Percentiles rank a stretch among this genome's conserved stretches.
These are phyloP conservation scores for Pleurotus pulmonarius DNA, from an alignment of 768 basidiomycete genomes.

Conservation along the genomic window DNA sequence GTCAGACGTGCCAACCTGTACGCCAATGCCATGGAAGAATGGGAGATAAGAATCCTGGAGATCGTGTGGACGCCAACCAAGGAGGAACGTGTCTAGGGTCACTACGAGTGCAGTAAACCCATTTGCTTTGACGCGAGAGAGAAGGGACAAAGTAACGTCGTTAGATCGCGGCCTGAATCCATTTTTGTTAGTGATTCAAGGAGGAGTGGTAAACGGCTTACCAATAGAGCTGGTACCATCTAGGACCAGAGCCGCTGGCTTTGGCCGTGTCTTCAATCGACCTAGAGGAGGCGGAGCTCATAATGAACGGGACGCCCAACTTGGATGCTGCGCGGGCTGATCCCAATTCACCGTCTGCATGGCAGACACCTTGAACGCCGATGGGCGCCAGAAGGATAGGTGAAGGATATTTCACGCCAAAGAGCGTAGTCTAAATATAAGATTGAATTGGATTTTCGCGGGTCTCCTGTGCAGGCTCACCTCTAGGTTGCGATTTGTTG, in stretches of 20 bases:
- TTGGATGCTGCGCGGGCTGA: constrained; percentile 61
- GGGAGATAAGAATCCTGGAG: constrained; percentile 62
- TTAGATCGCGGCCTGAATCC: constrained; percentile 53
- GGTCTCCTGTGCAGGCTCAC: constrained; percentile 28
- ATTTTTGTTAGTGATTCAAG: neutral
- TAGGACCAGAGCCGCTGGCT: constrained; percentile 61
- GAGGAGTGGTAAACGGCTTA: constrained; percentile 19
- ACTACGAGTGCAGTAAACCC: constrained; percentile 74
- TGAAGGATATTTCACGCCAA: constrained; percentile 58
- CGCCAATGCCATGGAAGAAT: constrained; percentile 61
- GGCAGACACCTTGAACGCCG: constrained; percentile 75
- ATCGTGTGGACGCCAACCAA: constrained; percentile 80
- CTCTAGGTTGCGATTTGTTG: constrained; percentile 53
- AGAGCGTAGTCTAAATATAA: constrained; percentile 54
- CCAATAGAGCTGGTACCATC: constrained; percentile 88
- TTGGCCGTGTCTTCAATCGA: constrained; percentile 76
- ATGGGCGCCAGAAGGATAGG: constrained; percentile 72
- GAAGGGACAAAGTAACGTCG: constrained; percentile 60
- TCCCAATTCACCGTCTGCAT: constrained; percentile 68
- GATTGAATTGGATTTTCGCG: neutral
- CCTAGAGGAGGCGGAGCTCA: constrained; percentile 72
- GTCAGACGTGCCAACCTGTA: constrained; percentile 67
- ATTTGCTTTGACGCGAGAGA: constrained; percentile 59
- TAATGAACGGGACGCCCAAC: constrained; percentile 63
- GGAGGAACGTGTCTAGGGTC: constrained; percentile 68